Percentiles rank a stretch among this genome's conserved stretches.
Evolutionary conservation across 2,329 filamentous ascomycete genomes (phyloP).

Genomic region (Xylaria digitata): DNA sequence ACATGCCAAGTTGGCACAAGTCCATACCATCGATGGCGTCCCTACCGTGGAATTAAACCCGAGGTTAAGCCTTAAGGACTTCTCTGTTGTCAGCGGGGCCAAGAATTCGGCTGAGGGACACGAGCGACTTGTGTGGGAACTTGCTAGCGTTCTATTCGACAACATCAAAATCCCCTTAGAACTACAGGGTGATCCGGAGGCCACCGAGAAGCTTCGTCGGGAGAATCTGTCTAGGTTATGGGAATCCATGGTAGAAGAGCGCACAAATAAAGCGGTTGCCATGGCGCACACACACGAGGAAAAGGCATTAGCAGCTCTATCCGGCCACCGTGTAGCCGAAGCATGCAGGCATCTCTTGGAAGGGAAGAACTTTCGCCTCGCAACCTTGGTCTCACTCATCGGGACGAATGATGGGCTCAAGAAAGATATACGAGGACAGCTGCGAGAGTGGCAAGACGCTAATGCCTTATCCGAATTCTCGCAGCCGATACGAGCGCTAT

Average conservation of each 20-base stretch:
- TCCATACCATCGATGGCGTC: conserved; percentile 66
- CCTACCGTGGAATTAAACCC: conserved; percentile 67
- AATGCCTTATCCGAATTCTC: conserved; percentile 89
- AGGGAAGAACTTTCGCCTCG: conserved; percentile 83
- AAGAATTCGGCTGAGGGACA: conserved; percentile 62
- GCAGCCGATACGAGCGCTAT: conserved; percentile 84
- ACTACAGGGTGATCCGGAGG: conserved; percentile 51
- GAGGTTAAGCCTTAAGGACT: conserved; percentile 60
- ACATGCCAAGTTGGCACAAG: conserved; percentile 66
- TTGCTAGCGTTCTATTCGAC: conserved; percentile 89
- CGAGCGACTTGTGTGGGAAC: conserved; percentile 83
- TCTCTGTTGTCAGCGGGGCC: conserved; percentile 54
- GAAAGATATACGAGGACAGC: conserved; percentile 80
- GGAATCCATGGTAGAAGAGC: conserved; percentile 72
- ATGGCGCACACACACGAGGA: conserved; percentile 77
- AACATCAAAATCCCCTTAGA: conserved; percentile 62
- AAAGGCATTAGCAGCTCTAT: conserved; percentile 83
- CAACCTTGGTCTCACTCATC: conserved; percentile 84
- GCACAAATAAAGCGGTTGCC: conserved; percentile 65
- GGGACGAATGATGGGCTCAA: conserved; percentile 76
- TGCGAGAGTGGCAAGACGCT: conserved; percentile 84
- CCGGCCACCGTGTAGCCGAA: conserved; percentile 81
- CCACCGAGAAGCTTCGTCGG: conserved; percentile 60
- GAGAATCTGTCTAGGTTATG: conserved; percentile 76
- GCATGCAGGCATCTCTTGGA: conserved; percentile 84